Evolutionary conservation across 1,139 yeast species (phyloP), one percentile per base, ranked within the genome.

Genomic region (Barnettozyma hawaiiensis): DNA sequence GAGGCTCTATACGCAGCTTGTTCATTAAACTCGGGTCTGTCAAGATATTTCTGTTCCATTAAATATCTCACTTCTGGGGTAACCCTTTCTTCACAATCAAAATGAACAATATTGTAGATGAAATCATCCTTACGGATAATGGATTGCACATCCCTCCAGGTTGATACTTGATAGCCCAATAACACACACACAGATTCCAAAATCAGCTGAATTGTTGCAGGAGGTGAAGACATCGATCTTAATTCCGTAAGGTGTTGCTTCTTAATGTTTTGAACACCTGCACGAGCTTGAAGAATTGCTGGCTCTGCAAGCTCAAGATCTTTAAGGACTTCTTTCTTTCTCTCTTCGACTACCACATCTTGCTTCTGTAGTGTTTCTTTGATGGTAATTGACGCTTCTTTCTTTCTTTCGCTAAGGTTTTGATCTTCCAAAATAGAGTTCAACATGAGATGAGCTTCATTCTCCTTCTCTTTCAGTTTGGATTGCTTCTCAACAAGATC

Each of bases 201-300:
- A 0, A 96, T 81, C 60, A 85, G 63, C 55, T 86, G 87, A 4
- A 92, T 94, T 0, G 94, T 83, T 10, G 79, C 82, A 0, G 98
- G 98, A 0, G 98, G 98, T 49, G 87, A 86, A 5, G 77, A 64
- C 95, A 92, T 85, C 29, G 96, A 83, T 55, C 96, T 69, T 31
- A 92, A 68, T 61, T 92, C 98, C 0, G 95, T 85, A 36, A 92
- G 69, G 56, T 92, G 97, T 50, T 86, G 95, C 60, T 90, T 92
- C 62, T 89, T 89, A 51, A 92, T 92, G 55, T 86, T 85, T 52
- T 85, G 85, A 14, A 92, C 97, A 21, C 96, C 95, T 47, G 75
- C 66, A 55, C 83, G 86, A 0, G 97, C 97, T 51, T 84, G 95
- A 3, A 76, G 50, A 6, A 90, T 83, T 2, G 94, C 84, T 0